Percentiles rank a stretch among this genome's conserved stretches.
Conservation (phyloP, 1,284 basidiomycete genomes). For the Ceratobasidium sp. region DNA sequence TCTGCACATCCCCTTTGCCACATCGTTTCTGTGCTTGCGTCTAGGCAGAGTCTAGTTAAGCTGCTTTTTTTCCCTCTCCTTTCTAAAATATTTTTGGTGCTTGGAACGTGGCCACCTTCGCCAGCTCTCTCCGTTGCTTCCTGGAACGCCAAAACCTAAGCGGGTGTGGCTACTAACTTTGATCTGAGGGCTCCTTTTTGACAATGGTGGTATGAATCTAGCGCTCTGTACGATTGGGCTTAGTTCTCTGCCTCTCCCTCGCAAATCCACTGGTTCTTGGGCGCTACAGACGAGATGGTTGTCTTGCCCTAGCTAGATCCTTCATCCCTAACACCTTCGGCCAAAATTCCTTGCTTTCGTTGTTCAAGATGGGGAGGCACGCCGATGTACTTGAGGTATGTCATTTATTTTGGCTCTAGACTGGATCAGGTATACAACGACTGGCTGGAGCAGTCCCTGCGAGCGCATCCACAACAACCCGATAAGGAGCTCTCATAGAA, state of each 20-base stretch:
- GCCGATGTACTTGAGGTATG: too few species aligned
- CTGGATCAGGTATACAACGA: not conserved
- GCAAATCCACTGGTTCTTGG: too few species aligned
- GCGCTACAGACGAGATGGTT: too few species aligned
- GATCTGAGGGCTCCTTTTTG: not conserved
- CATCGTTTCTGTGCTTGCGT: not conserved
- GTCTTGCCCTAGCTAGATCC: too few species aligned
- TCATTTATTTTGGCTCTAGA: too few species aligned
- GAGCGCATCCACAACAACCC: not conserved
- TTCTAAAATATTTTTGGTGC: not conserved
- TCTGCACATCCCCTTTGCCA: not conserved
- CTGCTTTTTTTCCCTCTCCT: not conserved
- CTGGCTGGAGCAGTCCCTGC: not conserved
- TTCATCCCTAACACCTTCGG: too few species aligned
- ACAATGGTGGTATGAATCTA: too few species aligned
- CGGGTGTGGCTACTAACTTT: not conserved
- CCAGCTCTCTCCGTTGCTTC: not conserved
- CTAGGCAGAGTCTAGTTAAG: not conserved
- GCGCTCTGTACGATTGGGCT: too few species aligned
- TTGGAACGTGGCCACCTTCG: not conserved
- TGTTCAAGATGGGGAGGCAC: too few species aligned
- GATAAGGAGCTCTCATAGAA: slow-evolving; percentile 65
- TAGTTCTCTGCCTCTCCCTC: too few species aligned
- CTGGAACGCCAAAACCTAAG: not conserved
- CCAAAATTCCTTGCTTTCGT: too few species aligned